Conservation (phyloP, 106 monocot genomes). For the Acorus calamus region DNA sequence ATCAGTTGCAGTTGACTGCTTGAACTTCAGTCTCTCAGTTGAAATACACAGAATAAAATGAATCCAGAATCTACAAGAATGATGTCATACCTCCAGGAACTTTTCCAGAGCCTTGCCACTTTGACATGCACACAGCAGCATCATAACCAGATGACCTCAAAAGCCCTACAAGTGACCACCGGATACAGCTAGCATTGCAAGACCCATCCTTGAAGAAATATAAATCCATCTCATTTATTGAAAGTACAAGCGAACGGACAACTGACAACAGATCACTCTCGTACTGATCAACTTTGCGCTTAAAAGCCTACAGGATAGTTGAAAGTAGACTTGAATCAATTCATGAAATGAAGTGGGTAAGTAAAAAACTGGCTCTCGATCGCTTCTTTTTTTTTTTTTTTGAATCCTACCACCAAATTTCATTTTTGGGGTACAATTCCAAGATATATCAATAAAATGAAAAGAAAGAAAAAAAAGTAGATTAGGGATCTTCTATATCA, state of each 20-base stretch:
- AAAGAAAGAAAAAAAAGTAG: too few relatives aligned
- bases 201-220: conserved; percentile 23
- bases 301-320: conserved; percentile 38
- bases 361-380: too few relatives aligned
- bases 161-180: conserved; percentile 51
- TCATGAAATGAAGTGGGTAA: neutral
- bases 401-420: too few relatives aligned
- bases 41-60: too few relatives aligned
- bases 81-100: conserved; percentile 73
- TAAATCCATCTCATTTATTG: conserved; percentile 55
- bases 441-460: too few relatives aligned
- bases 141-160: conserved; percentile 71
- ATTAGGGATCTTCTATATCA: too few relatives aligned
- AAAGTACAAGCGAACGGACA: conserved; percentile 56
- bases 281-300: conserved; percentile 37
- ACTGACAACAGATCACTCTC: conserved; percentile 45
- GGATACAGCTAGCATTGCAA: conserved; percentile 69
- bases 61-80: too few relatives aligned
- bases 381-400: too few relatives aligned
- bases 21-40: too few relatives aligned
- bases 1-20: too few relatives aligned
- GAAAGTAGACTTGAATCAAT: neutral
- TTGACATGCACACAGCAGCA: conserved; percentile 78
- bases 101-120: conserved; percentile 67
- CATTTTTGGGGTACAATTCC: too few relatives aligned